Conservation (phyloP, 1,139 yeast species). For the Pichia sp. region DNA sequence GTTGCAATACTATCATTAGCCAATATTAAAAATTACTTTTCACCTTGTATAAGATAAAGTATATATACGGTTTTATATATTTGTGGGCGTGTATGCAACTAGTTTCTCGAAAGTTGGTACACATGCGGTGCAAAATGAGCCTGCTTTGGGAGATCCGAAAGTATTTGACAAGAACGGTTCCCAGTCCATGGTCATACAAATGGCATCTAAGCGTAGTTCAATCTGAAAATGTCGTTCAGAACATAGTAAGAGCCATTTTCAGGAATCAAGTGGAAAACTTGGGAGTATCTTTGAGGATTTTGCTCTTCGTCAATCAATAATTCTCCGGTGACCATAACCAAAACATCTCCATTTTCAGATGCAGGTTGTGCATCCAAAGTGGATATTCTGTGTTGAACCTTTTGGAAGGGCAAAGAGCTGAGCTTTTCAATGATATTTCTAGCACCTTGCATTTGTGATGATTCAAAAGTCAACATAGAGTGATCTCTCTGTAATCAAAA, state of each 20-base stretch:
- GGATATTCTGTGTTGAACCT: constrained; percentile 87
- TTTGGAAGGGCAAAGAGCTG: constrained; percentile 80
- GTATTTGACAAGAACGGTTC: neutral
- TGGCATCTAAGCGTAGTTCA: constrained; percentile 54
- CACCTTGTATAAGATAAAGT: neutral
- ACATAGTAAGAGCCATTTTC: constrained; percentile 90
- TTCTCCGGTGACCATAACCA: constrained; percentile 98
- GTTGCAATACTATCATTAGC: neutral
- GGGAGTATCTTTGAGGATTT: constrained; percentile 93
- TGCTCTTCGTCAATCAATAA: constrained; percentile 88
- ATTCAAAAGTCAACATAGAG: constrained; percentile 96
- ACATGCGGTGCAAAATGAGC: neutral
- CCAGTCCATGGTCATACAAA: neutral
- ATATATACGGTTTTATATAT: neutral
- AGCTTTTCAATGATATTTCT: constrained; percentile 88
- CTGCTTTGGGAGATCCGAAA: neutral
- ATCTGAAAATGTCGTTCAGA: constrained; percentile 93
- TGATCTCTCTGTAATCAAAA: constrained; percentile 61
- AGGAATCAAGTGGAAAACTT: constrained; percentile 94
- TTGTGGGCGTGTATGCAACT: neutral
- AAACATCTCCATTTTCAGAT: constrained; percentile 86
- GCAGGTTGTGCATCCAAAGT: constrained; percentile 98
- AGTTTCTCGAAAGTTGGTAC: neutral
- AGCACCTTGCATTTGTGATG: constrained; percentile 91
- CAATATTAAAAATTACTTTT: neutral